Base-by-base conservation (phyloP, 2,329 filamentous ascomycete genomes). In the Colletotrichum sp. region DNA sequence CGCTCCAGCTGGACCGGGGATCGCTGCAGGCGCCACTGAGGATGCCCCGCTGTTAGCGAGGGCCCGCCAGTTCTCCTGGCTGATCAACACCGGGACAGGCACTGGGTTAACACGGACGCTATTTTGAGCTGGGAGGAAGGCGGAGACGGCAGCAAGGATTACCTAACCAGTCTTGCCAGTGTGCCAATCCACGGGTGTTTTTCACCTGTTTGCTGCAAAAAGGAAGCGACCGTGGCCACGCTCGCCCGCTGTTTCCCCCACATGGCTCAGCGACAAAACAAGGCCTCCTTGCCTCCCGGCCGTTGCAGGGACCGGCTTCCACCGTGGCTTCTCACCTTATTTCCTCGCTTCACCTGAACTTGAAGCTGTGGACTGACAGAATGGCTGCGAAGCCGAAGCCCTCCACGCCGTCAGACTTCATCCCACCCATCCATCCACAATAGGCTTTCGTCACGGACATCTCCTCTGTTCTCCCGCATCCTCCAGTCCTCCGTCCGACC, bases 291-390 rank as follows among this genome's bases (percentile, higher is more conserved):
- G 44, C 44, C 49, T 64, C 39, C 44, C 44, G 30, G 18, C 59
- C 68, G 67, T 71, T 71, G 44, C 39, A 34, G 18, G 68, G 44
- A n/a, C 59, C 44, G 44, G 44, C 44, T 13, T 52, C 44, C n/a
- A 21, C n/a, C n/a, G n/a, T 52, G 44, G 44, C 44, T 52, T 55
- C 26, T 55, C 63, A 64, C 57, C 64, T 59, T 73, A 18, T 55
- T 39, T 52, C 12, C 24, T 68, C n/a, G 24, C 68, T 34, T 68
- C 74, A 74, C 74, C 70, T 74, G 71, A 76, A 76, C 6, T 74
- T 65, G 71, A 76, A 76, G 70, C 74, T 69, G 65, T 68, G 44
- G 65, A 49, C 44, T 26, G 44, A 30, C 65, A 68, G 44, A 21
- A n/a, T 57, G 44, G 49, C 65, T 55, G 44, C 49, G 44, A 15